Evolutionary conservation across 805 yeast species (phyloP), one percentile per base, ranked within the genome.

Genomic region (Myxozyma mucilagina): DNA sequence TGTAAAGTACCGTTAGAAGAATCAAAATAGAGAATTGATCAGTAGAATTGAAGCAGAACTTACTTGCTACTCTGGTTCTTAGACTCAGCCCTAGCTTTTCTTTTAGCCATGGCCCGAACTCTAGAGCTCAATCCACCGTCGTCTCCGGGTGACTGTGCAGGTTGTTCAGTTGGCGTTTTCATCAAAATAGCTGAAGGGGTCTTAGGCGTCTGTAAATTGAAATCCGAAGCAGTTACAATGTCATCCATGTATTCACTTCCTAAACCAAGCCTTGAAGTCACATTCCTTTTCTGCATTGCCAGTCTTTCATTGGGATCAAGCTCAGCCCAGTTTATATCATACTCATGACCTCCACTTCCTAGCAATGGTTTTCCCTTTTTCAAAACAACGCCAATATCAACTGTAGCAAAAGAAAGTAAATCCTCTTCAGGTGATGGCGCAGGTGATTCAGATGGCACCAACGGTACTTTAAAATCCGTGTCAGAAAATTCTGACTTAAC

Each of bases 31-130:
- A 39, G 16, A 16, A 10, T 1, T 3, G 2, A 38, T 20, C 13
- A 4, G 20, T 5, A 29, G n/a, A 9, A 9, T 2, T 13, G 18
- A 41, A 41, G 10, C 18, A 11, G 7, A 9, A 43, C 63, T 16
- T 34, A 56, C 60, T 53, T 59, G 54, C 48, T 56, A 18, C 58
- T 50, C 16, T 61, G 67, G 35, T 47, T 55, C 42, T 61, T 63
- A 11, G 67, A 66, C 20, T 63, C 67, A 1, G 66, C 65, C 9
- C 55, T 43, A 10, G 63, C 61, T 71, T 87, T 86, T 70, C 98
- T 82, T 69, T 88, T 87, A n/a, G 97, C 97, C 89, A 93, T 84
- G 1, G 97, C 98, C 63, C 90, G 83, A 80, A 91, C 82, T 72
- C 97, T 83, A 96, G 70, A 67, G 41, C 68, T 66, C 42, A 66